Conservation (phyloP, 768 basidiomycete genomes). For the Lactifluus rugatus region DNA sequence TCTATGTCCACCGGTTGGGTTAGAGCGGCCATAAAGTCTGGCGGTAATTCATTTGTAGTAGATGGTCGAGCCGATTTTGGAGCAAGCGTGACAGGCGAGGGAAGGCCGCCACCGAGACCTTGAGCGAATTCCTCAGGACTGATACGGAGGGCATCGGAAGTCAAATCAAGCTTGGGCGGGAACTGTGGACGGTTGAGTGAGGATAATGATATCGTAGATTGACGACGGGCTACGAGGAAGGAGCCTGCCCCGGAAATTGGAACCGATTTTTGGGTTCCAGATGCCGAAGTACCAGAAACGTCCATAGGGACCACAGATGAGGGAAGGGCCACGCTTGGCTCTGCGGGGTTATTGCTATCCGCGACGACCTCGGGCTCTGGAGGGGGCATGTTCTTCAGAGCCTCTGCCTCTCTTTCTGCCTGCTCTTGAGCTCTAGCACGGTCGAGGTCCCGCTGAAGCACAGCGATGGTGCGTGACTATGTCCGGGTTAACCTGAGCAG, state of each 20-base stretch:
- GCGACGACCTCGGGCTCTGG: slow-evolving; percentile 18
- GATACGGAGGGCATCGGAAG: slow-evolving; percentile 55
- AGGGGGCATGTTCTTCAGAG: slow-evolving; percentile 27
- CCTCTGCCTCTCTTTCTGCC: slow-evolving; percentile 27
- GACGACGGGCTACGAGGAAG: slow-evolving; percentile 40
- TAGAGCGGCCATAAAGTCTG: slow-evolving; percentile 54
- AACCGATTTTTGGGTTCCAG: slow-evolving; percentile 29
- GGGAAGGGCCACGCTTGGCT: background rate
- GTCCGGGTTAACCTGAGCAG: background rate
- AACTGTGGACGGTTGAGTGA: slow-evolving; percentile 64
- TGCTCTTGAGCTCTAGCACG: slow-evolving; percentile 38
- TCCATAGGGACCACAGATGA: slow-evolving; percentile 3
- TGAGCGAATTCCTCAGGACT: slow-evolving; percentile 52
- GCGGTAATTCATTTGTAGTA: slow-evolving; percentile 39
- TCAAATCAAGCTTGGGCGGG: slow-evolving; percentile 73
- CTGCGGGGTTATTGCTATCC: background rate
- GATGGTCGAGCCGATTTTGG: slow-evolving; percentile 56
- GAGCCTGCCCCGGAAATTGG: slow-evolving; percentile 24
- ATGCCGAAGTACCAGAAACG: slow-evolving; percentile 22
- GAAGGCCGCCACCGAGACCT: slow-evolving; percentile 48
- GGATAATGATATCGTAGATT: slow-evolving; percentile 71
- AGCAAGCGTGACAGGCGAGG: slow-evolving; percentile 74
- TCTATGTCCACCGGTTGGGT: slow-evolving; percentile 45
- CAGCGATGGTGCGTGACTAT: slow-evolving; percentile 61
- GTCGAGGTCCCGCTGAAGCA: slow-evolving; percentile 59